These are phyloP conservation scores for Casuarina cunninghamiana DNA, from an alignment of 306 rosid species.

Conservation along the genomic window DNA sequence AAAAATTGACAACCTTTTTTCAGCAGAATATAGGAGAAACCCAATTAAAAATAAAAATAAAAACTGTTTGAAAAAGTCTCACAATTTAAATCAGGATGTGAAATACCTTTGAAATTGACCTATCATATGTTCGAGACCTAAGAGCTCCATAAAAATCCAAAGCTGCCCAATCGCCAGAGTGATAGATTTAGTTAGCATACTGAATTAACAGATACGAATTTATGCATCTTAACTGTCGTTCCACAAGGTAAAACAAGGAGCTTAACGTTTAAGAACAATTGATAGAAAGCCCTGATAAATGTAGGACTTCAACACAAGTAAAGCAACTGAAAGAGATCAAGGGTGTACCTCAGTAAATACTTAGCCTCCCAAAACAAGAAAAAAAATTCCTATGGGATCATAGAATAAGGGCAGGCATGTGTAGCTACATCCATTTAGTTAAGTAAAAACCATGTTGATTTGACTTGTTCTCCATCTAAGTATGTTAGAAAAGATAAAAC, in stretches of 20 bases:
- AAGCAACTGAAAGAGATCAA: background rate
- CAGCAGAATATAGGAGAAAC: slow-evolving; percentile 12
- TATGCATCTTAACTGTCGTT: background rate
- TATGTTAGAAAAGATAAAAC: background rate
- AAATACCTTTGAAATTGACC: slow-evolving; percentile 74
- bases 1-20: slow-evolving; percentile 9
- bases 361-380: too few species aligned
- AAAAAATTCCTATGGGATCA: too few species aligned
- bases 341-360: background rate
- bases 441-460: background rate
- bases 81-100: slow-evolving; percentile 23
- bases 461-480: background rate
- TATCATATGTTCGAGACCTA: slow-evolving; percentile 85
- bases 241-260: background rate
- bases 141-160: slow-evolving; percentile 98
- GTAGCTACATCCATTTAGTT: too few species aligned
- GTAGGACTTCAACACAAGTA: background rate
- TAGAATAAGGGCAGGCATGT: too few species aligned
- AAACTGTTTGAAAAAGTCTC: slow-evolving; percentile 9
- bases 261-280: background rate
- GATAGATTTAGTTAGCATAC: slow-evolving; percentile 4
- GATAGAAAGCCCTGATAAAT: background rate
- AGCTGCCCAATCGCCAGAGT: slow-evolving; percentile 53
- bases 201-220: background rate
- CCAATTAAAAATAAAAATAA: slow-evolving; percentile 1